These are phyloP conservation scores for Gaeumannomyces tritici DNA, from an alignment of 2,329 filamentous ascomycete genomes.

Conservation along the genomic window DNA sequence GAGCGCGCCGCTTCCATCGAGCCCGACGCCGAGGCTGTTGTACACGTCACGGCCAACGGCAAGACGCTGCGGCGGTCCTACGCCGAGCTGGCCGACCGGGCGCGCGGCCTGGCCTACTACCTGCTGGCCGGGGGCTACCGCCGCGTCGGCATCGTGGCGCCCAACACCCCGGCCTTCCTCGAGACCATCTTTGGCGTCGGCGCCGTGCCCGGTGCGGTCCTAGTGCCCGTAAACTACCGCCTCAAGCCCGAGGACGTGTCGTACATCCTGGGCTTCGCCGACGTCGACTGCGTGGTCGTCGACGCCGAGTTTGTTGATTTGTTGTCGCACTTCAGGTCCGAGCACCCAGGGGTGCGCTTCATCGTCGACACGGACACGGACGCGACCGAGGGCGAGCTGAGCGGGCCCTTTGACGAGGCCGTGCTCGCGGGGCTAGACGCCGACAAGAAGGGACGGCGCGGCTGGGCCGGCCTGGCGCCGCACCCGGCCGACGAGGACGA, in stretches of 20 bases:
- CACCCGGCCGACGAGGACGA: slow-evolving; percentile 63
- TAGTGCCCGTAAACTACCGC: slow-evolving; percentile 55
- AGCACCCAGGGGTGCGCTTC: slow-evolving; percentile 55
- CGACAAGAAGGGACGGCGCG: slow-evolving; percentile 58
- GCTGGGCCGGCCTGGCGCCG: slow-evolving; percentile 60
- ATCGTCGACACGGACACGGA: slow-evolving; percentile 80
- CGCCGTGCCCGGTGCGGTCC: slow-evolving; percentile 62
- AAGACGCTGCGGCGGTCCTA: slow-evolving; percentile 69
- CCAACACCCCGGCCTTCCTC: slow-evolving; percentile 91
- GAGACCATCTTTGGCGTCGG: slow-evolving; percentile 83
- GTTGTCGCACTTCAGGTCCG: slow-evolving; percentile 54
- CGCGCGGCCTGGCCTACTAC: slow-evolving; percentile 81
- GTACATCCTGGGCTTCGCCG: slow-evolving; percentile 83
- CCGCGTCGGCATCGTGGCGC: slow-evolving; percentile 75
- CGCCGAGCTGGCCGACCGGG: slow-evolving; percentile 72
- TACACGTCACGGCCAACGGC: slow-evolving; percentile 74
- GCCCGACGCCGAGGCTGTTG: slow-evolving; percentile 74
- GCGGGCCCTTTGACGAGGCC: slow-evolving; percentile 74
- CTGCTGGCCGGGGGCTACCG: slow-evolving; percentile 63
- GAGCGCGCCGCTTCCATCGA: slow-evolving; percentile 82
- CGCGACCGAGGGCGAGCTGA: slow-evolving; percentile 59
- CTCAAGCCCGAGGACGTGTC: slow-evolving; percentile 76
- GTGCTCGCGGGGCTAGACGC: slow-evolving; percentile 69
- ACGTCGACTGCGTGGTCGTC: slow-evolving; percentile 79
- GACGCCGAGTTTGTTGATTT: slow-evolving; percentile 71